phyloP scores from a whole-genome alignment of 2,329 filamentous ascomycete species.

The Epichloe sibirici region DNA sequence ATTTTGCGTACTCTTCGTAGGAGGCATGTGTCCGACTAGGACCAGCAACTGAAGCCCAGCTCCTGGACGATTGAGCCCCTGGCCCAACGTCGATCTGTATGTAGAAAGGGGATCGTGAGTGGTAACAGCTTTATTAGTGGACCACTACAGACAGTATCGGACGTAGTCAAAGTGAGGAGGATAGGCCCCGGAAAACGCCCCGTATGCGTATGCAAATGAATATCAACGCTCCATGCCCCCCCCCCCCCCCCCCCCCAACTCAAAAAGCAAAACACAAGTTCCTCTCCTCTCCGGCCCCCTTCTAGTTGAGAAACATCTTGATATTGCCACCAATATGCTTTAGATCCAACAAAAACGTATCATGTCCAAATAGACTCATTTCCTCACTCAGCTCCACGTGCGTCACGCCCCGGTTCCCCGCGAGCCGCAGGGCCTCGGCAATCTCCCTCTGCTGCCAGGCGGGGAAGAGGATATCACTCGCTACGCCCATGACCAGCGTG shows the following conservation, averaged over 20 bases:
- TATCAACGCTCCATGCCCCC: background rate
- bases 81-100: background rate
- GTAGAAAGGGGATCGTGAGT: background rate
- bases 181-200: too few relatives aligned
- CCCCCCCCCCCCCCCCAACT: background rate
- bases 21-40: too few relatives aligned
- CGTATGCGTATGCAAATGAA: too few relatives aligned
- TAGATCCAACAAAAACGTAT: conserved; percentile 87
- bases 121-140: background rate
- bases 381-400: conserved; percentile 92
- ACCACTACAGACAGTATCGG: too few relatives aligned
- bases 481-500: conserved; percentile 82
- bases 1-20: too few relatives aligned
- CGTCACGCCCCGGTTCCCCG: conserved; percentile 69
- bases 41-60: too few relatives aligned
- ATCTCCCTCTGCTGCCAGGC: conserved; percentile 97
- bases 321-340: conserved; percentile 83
- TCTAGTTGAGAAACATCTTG: conserved; percentile 52
- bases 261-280: background rate
- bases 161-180: too few relatives aligned
- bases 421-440: conserved; percentile 64
- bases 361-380: conserved; percentile 88
- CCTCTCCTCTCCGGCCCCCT: too few relatives aligned
- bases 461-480: conserved; percentile 91
- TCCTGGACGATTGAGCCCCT: too few relatives aligned